Evolutionary conservation across 345 rosid species (phyloP).

Genomic region (Hibiscus syriacus): DNA sequence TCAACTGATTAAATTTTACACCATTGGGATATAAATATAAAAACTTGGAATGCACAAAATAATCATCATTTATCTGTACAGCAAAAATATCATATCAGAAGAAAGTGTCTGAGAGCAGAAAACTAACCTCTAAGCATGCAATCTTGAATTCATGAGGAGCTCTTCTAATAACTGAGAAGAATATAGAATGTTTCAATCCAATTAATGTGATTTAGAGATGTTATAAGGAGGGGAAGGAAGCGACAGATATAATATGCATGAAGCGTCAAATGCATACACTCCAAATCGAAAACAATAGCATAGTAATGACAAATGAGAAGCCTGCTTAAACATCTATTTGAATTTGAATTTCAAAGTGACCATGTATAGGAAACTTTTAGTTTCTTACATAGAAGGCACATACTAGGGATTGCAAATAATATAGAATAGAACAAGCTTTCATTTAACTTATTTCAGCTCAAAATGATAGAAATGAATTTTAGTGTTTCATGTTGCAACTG

Average conservation of each 20-base stretch:
- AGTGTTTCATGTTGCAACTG: not conserved
- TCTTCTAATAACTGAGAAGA: conserved; percentile 74
- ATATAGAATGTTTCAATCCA: conserved; percentile 12
- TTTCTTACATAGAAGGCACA: not conserved
- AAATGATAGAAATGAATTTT: not conserved
- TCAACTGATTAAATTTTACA: not conserved
- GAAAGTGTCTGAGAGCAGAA: conserved; percentile 7
- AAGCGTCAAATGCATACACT: not conserved
- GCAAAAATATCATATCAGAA: conserved; percentile 3
- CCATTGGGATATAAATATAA: not conserved
- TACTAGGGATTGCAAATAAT: not conserved
- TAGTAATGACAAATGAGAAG: not conserved
- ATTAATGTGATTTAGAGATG: conserved; percentile 2
- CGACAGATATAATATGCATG: not conserved
- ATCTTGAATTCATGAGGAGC: conserved; percentile 99
- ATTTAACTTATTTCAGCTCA: not conserved
- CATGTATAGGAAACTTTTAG: not conserved
- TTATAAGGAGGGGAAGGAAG: not conserved
- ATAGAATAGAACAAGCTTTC: not conserved
- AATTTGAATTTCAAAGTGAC: not conserved
- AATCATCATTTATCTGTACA: not conserved
- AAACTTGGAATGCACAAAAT: not conserved
- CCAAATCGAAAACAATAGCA: not conserved
- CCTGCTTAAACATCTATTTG: not conserved
- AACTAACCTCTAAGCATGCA: conserved; percentile 84